Evolutionary conservation across 768 basidiomycete species (phyloP), one percentile per base, ranked within the genome.

Genomic region (Terana coerulea): DNA sequence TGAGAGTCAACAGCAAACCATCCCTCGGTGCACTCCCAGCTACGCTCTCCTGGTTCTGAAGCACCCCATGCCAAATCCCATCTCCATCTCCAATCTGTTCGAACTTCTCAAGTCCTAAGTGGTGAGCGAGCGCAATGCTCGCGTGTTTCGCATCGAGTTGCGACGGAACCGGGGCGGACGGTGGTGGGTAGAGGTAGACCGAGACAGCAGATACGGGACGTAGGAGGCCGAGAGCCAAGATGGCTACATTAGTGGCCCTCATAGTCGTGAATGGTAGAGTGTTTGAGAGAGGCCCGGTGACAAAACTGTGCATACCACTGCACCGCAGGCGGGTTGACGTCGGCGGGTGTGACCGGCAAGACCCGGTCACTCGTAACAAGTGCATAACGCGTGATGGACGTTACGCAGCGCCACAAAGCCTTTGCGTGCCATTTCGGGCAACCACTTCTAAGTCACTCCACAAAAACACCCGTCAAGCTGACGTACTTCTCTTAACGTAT

Each of bases 61-160:
- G 8, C 41, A 31, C 39, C 6, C 51, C 60, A 25, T 51, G 67
- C 60, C 29, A 54, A 42, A 54, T 59, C 48, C 25, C 64, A 29
- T 69, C 69, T 46, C 68, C 63, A 53, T 72, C 71, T 47, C 58
- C 67, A 25, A 81, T 64, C 22, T 72, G 67, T 61, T 86, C 84
- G 57, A 83, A 83, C 17, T 67, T 67, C 59, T 89, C 88, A 5
- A 89, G 75, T n/a, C 83, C 81, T 10, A 90, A 76, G 64, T 90
- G 86, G 47, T 77, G 79, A 17, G 86, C 78, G 28, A 91, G 70
- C 5, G 74, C 79, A 30, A 79, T 74, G 58, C 76, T 81, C 36
- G 83, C 83, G 44, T 80, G 77, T 35, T 76, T 72, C 24, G 75
- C 71, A 17, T 78, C 75, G 22, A 83, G 67, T 17, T 57, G 67